Base-by-base conservation (phyloP, 2,329 filamentous ascomycete genomes). In the Alternaria longipes region DNA sequence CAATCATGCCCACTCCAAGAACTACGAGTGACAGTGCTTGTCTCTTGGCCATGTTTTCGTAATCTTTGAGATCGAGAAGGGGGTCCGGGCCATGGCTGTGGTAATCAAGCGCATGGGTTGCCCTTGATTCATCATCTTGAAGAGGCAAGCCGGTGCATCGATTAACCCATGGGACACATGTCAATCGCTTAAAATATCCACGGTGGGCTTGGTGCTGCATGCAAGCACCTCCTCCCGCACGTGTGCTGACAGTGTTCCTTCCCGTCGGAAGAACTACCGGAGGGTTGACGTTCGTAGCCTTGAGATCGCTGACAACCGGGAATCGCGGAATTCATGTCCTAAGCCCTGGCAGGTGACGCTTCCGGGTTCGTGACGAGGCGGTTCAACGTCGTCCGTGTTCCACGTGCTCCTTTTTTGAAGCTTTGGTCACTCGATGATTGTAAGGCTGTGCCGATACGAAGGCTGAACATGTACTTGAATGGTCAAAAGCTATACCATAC, bases 401-500 rank as follows among this genome's bases (percentile, higher is more conserved):
- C 36, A 61, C 36, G 30, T 50, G 54, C 54, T 49, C 42, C 32
- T 51, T 45, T 40, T 49, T 34, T 40, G n/a, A 54, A 30, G 49
- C 36, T 54, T 58, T 40, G 40, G 20, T 61, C 59, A 61, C 54
- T 61, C 30, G 42, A 61, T 40, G 12, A 18, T 61, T 53, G 49
- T 61, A 44, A 36, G 49, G 34, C 16, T 26, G 32, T 58, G 34
- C 47, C 50, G 54, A 44, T 61, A 16, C 30, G 44, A 32, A 58
- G 30, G 49, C 14, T 54, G 54, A 56, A 49, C 52, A 36, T 34
- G 49, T 49, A 46, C 36, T 61, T 61, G 54, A 61, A 61, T 58
- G 54, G 47, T 52, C 49, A 49, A 58, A 61, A 61, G 46, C 59
- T 61, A 60, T 57, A 52, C 58, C 58, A 55, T 60, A 40, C 59